Conservation (phyloP, 371 early-diverging fungal genomes). For the Haplosporangium sp. region DNA sequence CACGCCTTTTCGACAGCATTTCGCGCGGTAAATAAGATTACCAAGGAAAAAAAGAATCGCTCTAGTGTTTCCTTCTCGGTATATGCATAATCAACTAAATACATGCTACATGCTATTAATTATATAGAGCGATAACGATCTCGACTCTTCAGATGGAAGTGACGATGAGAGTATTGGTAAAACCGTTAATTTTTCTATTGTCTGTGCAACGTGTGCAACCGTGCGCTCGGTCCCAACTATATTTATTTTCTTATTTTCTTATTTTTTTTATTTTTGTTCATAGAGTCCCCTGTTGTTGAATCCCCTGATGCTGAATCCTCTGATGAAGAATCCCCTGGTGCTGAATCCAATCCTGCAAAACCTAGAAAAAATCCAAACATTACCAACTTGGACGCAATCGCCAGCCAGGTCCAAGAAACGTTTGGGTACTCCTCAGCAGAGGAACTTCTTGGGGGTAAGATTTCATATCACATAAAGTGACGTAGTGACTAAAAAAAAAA, state of each 20-base stretch:
- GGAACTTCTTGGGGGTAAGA: slow-evolving; percentile 60
- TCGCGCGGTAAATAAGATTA: slow-evolving; percentile 22
- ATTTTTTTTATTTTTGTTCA: not conserved
- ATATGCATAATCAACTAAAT: no score
- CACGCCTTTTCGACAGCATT: slow-evolving; percentile 25
- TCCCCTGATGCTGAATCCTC: no score
- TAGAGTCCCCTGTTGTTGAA: no score
- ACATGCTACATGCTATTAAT: not conserved
- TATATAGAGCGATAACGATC: not conserved
- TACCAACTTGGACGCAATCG: slow-evolving; percentile 51
- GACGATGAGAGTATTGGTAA: not conserved
- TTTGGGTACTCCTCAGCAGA: slow-evolving; percentile 71
- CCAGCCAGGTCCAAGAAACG: slow-evolving; percentile 65
- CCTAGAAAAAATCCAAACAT: not conserved
- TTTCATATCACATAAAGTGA: not conserved
- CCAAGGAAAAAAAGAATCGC: no score
- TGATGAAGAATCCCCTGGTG: not conserved
- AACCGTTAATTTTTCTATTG: not conserved
- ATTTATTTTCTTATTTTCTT: no score
- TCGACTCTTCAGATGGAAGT: not conserved
- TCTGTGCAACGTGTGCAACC: not conserved
- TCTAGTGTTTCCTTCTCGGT: no score
- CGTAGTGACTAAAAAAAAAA: not conserved
- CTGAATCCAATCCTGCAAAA: not conserved
- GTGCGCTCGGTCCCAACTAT: no score